A percentile compares a stretch with the other conserved stretches of the same genome.
Evolutionary conservation across 352 stramenopile genomes (phyloP).

Genomic region (Pythium plurisporium): DNA sequence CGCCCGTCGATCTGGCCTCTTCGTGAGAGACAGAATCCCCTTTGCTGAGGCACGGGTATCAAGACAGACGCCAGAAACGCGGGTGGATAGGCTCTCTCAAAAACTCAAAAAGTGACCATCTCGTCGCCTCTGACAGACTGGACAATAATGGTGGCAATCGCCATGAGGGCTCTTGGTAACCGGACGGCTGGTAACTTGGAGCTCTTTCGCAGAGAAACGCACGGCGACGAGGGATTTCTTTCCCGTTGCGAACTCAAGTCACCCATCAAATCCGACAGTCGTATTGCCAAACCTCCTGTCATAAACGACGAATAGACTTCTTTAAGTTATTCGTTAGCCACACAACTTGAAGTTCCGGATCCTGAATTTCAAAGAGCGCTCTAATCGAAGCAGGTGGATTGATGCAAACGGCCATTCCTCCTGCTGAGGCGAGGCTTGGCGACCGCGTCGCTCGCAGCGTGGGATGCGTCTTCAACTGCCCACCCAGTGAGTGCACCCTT

Average conservation of each 20-base stretch:
- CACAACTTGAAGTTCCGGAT: neutral
- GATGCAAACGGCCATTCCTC: too few relatives aligned
- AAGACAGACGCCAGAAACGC: too few relatives aligned
- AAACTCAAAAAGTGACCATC: too few relatives aligned
- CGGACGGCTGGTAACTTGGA: too few relatives aligned
- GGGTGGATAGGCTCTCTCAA: too few relatives aligned
- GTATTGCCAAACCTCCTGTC: too few relatives aligned
- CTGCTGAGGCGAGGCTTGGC: constrained; percentile 2
- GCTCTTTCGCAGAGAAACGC: neutral
- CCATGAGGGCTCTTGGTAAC: too few relatives aligned
- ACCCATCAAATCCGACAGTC: too few relatives aligned
- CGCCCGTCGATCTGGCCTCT: neutral
- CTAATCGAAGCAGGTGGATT: neutral
- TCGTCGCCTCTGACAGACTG: too few relatives aligned
- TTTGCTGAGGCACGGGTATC: neutral
- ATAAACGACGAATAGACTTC: neutral
- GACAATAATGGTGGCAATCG: too few relatives aligned
- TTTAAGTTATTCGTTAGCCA: neutral
- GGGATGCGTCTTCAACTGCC: constrained; percentile 5
- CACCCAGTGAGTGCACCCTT: too few relatives aligned
- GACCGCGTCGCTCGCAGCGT: too few relatives aligned
- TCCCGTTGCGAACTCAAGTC: neutral
- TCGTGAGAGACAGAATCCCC: neutral
- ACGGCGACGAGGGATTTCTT: neutral
- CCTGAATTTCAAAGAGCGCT: neutral